These are phyloP conservation scores for Bathelium albidoporum DNA, from an alignment of 495 filamentous ascomycete species.

Conservation along the genomic window DNA sequence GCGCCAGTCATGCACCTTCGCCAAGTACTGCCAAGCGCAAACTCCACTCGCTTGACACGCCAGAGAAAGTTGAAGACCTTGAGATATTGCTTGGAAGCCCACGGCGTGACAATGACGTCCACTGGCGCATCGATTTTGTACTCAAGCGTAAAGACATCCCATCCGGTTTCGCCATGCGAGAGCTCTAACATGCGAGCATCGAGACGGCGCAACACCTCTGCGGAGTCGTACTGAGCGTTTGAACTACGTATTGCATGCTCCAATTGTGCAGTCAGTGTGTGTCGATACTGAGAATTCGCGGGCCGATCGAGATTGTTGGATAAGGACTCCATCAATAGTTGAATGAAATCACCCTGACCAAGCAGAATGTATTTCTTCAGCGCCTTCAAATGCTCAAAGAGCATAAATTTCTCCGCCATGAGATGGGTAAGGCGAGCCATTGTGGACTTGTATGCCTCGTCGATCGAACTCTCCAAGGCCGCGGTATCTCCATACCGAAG, in stretches of 20 bases:
- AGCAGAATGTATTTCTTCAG: conserved; percentile 92
- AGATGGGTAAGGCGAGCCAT: conserved; percentile 92
- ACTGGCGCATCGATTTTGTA: conserved; percentile 97
- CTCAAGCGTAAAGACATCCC: conserved; percentile 98
- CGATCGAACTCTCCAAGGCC: conserved; percentile 81
- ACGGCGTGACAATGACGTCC: conserved; percentile 93
- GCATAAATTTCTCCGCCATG: conserved; percentile 85
- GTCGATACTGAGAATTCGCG: conserved; percentile 88
- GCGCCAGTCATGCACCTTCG: conserved; percentile 93
- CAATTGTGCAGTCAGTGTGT: conserved; percentile 90
- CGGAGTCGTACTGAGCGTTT: conserved; percentile 89
- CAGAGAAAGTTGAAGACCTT: conserved; percentile 99
- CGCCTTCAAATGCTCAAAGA: conserved; percentile 85
- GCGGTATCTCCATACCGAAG: conserved; percentile 90
- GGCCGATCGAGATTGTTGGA: conserved; percentile 87
- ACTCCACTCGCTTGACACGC: conserved; percentile 97
- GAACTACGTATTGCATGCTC: conserved; percentile 96
- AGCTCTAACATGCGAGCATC: conserved; percentile 95
- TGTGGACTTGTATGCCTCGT: conserved; percentile 93
- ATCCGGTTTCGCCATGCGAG: conserved; percentile 92
- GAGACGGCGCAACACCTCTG: conserved; percentile 83
- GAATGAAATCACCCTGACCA: conserved; percentile 95
- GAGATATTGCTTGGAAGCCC: conserved; percentile 89
- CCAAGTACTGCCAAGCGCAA: conserved; percentile 83
- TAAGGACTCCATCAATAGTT: conserved; percentile 91